A percentile compares a stretch with the other conserved stretches of the same genome.
Evolutionary conservation across 192 early-diverging fungal genomes (phyloP).

Genomic region (Backusella tarrabulga): DNA sequence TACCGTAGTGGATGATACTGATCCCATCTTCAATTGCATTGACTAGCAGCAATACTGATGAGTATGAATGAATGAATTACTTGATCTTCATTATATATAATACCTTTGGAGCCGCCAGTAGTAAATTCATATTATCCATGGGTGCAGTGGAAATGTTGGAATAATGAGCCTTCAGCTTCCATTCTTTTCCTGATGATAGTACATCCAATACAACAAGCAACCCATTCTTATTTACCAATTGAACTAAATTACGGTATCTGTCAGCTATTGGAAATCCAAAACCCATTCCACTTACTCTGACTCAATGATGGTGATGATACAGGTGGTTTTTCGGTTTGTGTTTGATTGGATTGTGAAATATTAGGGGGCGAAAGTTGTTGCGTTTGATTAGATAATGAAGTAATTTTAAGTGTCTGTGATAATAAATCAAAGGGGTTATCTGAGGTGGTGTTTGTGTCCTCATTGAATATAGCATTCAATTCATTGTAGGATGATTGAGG

Average conservation of each 20-base stretch:
- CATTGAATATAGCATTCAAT: conserved; percentile 15
- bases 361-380: background rate
- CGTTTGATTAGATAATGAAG: background rate
- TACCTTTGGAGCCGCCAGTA: conserved; percentile 47
- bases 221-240: conserved; percentile 41
- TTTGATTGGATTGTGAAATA: background rate
- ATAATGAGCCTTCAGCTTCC: conserved; percentile 39
- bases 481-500: conserved; percentile 13
- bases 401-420: background rate
- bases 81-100: background rate
- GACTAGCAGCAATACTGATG: background rate
- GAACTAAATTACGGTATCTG: background rate
- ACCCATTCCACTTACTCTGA: background rate
- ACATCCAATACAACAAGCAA: conserved; percentile 39
- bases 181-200: background rate
- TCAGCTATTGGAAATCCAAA: too few relatives aligned
- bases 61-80: background rate
- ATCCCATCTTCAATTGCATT: conserved; percentile 40
- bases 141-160: conserved; percentile 44
- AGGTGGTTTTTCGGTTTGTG: background rate
- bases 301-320: background rate
- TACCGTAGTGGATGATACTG: conserved; percentile 38
- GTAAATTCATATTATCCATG: conserved; percentile 39
- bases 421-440: background rate
- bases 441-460: background rate